These are phyloP conservation scores for Asterochloris sp. DNA, from an alignment of 139 green algal genomes.

Conservation along the genomic window DNA sequence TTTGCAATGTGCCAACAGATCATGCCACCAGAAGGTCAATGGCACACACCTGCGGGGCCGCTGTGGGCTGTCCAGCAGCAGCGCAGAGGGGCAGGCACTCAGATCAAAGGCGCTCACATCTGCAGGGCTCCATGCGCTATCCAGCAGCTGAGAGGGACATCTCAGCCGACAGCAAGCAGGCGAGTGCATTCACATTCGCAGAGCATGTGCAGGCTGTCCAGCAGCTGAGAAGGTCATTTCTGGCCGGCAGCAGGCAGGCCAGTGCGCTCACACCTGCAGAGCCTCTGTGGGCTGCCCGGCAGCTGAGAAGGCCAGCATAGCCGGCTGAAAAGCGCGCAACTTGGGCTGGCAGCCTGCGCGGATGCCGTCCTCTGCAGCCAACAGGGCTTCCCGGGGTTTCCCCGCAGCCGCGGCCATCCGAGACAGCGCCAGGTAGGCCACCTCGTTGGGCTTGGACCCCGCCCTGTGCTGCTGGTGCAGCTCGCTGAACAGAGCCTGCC, in stretches of 20 bases:
- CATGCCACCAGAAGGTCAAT: no score
- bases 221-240: no score
- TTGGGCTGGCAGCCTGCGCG: slow-evolving; percentile 1
- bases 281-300: slow-evolving; percentile 28
- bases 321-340: slow-evolving; percentile 53
- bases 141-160: no score
- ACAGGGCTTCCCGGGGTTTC: slow-evolving; percentile 34
- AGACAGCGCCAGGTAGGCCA: slow-evolving; percentile 27
- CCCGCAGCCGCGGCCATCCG: slow-evolving; percentile 37
- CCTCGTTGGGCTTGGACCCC: slow-evolving; percentile 9
- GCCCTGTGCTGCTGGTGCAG: background rate
- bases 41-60: no score
- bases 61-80: no score
- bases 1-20: no score
- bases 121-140: no score
- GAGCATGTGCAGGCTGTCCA: slow-evolving; percentile 21
- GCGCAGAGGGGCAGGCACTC: no score
- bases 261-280: slow-evolving; percentile 21
- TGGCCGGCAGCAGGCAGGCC: slow-evolving; percentile 12
- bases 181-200: slow-evolving; percentile 18
- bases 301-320: slow-evolving; percentile 40
- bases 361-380: slow-evolving; percentile 23
- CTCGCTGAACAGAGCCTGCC: background rate
- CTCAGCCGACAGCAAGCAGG: slow-evolving; percentile 5
- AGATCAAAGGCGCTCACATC: no score